Base-by-base conservation (phyloP, 108 stramenopile species). In the Tribonema minus region DNA sequence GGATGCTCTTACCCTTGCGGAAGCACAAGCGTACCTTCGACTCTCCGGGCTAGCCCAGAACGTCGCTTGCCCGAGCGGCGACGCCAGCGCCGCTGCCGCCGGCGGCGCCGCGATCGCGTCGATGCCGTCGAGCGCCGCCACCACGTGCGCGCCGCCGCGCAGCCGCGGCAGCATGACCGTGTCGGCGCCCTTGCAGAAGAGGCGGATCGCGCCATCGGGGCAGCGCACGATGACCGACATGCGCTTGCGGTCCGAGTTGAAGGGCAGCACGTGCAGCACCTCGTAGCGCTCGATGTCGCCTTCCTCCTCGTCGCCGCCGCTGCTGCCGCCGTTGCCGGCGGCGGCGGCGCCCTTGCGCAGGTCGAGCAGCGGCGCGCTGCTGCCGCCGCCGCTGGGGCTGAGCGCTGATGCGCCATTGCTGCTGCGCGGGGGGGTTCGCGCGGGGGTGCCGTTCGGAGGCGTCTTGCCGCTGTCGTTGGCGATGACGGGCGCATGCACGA, bases 261-360 rank as follows among this genome's bases (percentile, higher is more conserved):
- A 97, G 74, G 92, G 92, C 70, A 95, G 93, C 5, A 95, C 88
- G 27, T 95, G 94, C 29, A 97, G 88, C 68, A 94, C 83, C 37
- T 84, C 5, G 78, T 73, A 36, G 34, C 20, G n/a, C 37, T 5
- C n/a, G 33, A 1, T 0, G 1, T 37, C 20, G 0, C 46, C 41
- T 26, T 0, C 29, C 31, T 1, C 7, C 23, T 26, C 39, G 68
- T 12, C 9, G 26, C 20, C 27, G 26, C 58, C 34, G 26, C 59
- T 58, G 35, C 35, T 3, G 34, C 15, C 27, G 23, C 2, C 67
- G 26, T 31, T 20, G 29, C 33, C 31, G 33, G 33, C n/a, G 63
- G 33, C 34, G 5, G 6, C 3, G 25, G 20, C 40, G 20, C 28
- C n/a, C n/a, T n/a, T n/a, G n/a, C n/a, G n/a, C n/a, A n/a, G n/a